A percentile compares a stretch with the other conserved stretches of the same genome.
phyloP scores from a whole-genome alignment of 1,284 basidiomycete species.

The Thecaphora frezii region DNA sequence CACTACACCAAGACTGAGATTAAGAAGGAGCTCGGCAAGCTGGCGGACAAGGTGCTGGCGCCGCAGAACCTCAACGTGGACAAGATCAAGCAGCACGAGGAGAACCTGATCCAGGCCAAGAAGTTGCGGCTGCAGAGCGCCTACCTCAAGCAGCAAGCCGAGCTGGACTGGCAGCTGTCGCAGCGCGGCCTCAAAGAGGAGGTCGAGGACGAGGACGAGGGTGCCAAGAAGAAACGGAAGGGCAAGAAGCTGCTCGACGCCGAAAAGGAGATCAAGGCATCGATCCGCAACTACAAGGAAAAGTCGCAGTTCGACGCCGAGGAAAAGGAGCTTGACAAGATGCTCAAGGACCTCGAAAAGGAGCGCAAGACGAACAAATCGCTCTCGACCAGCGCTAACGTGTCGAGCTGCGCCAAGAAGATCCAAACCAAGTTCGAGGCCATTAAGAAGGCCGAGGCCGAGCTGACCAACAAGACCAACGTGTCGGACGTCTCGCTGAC shows the following conservation, averaged over 20 bases:
- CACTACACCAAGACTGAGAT: slow-evolving; percentile 64
- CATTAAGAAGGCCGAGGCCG: slow-evolving; percentile 54
- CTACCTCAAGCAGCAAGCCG: slow-evolving; percentile 65
- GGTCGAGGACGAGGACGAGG: slow-evolving; percentile 7
- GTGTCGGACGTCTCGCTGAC: slow-evolving; percentile 54
- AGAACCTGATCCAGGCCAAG: slow-evolving; percentile 63
- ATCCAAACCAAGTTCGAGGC: slow-evolving; percentile 62
- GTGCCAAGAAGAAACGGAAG: slow-evolving; percentile 24
- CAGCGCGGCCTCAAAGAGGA: slow-evolving; percentile 28
- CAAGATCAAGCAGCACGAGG: slow-evolving; percentile 81
- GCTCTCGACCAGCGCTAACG: slow-evolving; percentile 60
- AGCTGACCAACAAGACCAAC: slow-evolving; percentile 54
- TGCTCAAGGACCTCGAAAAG: slow-evolving; percentile 74
- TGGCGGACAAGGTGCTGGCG: slow-evolving; percentile 64
- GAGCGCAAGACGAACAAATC: slow-evolving; percentile 80
- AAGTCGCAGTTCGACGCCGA: slow-evolving; percentile 62
- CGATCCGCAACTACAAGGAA: slow-evolving; percentile 41
- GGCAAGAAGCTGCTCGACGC: slow-evolving; percentile 39
- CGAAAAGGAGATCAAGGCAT: slow-evolving; percentile 39
- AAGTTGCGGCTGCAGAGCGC: slow-evolving; percentile 72
- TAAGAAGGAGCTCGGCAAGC: slow-evolving; percentile 68
- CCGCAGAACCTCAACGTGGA: slow-evolving; percentile 94
- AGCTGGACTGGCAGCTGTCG: slow-evolving; percentile 48
- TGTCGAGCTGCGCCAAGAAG: slow-evolving; percentile 66
- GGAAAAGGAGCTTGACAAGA: slow-evolving; percentile 72